Evolutionary conservation across 768 basidiomycete genomes (phyloP).

Genomic region (Lactifluus piperatus): DNA sequence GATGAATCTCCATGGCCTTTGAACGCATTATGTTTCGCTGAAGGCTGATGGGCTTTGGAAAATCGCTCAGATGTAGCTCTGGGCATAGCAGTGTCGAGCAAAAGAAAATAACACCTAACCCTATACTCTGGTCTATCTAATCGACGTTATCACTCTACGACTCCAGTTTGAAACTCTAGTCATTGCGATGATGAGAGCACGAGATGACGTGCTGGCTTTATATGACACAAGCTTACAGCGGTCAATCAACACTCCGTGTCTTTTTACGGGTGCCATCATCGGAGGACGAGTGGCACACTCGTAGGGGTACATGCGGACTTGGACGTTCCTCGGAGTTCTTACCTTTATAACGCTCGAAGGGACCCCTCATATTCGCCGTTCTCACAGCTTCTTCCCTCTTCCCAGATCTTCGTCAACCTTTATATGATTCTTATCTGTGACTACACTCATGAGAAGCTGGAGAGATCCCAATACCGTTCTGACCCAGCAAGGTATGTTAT

Average conservation of each 20-base stretch:
- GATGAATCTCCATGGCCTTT: constrained; percentile 34
- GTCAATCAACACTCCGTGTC: too few species aligned
- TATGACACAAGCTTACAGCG: too few species aligned
- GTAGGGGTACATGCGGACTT: not conserved
- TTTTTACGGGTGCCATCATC: too few species aligned
- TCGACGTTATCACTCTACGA: too few species aligned
- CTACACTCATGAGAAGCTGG: not conserved
- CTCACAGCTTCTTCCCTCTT: not conserved
- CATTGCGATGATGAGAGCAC: too few species aligned
- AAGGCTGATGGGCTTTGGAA: constrained; percentile 52
- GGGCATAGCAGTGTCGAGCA: constrained; percentile 2
- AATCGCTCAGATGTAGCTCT: constrained; percentile 11
- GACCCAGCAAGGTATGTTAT: not conserved
- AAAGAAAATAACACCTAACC: constrained; percentile 7
- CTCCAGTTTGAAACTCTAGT: too few species aligned
- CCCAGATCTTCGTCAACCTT: not conserved
- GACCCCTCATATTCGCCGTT: not conserved
- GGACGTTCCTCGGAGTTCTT: not conserved
- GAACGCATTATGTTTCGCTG: constrained; percentile 44
- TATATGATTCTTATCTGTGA: not conserved
- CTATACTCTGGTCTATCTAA: constrained; percentile 10
- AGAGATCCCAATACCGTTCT: not conserved
- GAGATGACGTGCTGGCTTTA: too few species aligned
- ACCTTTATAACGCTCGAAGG: not conserved
- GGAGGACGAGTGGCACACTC: not conserved